These are phyloP conservation scores for Prunus mira DNA, from an alignment of 306 rosid genomes.

Conservation along the genomic window DNA sequence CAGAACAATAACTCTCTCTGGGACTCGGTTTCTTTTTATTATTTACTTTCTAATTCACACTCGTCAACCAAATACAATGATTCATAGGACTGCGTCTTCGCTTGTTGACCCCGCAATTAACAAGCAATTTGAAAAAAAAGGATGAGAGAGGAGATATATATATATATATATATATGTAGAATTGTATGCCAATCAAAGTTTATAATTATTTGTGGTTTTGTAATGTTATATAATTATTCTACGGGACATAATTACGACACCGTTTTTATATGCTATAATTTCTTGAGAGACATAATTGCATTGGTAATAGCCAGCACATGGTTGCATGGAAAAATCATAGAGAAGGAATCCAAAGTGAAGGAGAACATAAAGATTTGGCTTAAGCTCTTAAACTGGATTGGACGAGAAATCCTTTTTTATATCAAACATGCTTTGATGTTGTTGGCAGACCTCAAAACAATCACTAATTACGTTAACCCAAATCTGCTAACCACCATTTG, in stretches of 20 bases:
- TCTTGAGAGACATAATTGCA: constrained; percentile 40
- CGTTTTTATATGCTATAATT: constrained; percentile 27
- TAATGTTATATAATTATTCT: constrained; percentile 16
- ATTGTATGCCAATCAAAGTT: constrained; percentile 13
- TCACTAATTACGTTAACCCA: constrained; percentile 30
- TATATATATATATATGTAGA: background rate
- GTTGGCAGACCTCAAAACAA: constrained; percentile 62
- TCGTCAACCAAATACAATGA: constrained; percentile 30
- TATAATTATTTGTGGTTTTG: constrained; percentile 7
- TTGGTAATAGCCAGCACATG: constrained; percentile 63
- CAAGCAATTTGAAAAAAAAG: constrained; percentile 16
- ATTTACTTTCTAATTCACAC: constrained; percentile 36
- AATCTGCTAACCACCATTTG: constrained; percentile 38
- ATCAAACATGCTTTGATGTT: constrained; percentile 40
- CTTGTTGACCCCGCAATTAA: constrained; percentile 79
- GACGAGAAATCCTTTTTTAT: constrained; percentile 8
- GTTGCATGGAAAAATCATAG: constrained; percentile 40
- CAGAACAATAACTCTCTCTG: constrained; percentile 20
- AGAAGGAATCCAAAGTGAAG: constrained; percentile 28
- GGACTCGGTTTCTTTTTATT: constrained; percentile 7
- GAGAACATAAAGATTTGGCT: background rate
- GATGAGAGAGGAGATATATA: background rate
- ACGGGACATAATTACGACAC: constrained; percentile 38
- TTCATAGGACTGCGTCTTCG: constrained; percentile 37
- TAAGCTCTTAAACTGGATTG: background rate